A percentile compares a stretch with the other conserved stretches of the same genome.
Conservation (phyloP, 805 yeast genomes). For the Saccharomycopsis capsularis region DNA sequence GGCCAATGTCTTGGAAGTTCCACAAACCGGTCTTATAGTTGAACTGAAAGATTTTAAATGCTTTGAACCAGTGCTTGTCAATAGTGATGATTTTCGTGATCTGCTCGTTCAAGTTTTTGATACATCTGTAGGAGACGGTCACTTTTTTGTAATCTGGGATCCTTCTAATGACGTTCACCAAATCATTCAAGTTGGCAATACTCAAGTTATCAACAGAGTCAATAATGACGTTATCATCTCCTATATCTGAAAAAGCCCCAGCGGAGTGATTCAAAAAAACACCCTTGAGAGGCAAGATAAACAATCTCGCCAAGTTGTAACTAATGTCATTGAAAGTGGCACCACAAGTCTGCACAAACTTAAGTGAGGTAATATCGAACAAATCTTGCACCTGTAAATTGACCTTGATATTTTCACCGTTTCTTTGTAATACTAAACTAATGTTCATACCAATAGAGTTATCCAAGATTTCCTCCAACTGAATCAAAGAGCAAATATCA, state of each 20-base stretch:
- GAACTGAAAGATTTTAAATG: conserved; percentile 21
- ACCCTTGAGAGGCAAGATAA: conserved; percentile 21
- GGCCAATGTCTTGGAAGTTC: conserved; percentile 22
- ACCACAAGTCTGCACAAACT: conserved; percentile 21
- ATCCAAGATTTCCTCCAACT: conserved; percentile 22
- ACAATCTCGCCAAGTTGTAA: conserved; percentile 22
- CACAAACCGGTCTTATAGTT: conserved; percentile 22
- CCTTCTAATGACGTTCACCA: conserved; percentile 20
- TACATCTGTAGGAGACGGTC: conserved; percentile 20
- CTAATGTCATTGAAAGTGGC: conserved; percentile 22
- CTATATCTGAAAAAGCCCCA: conserved; percentile 22
- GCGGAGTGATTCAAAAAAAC: conserved; percentile 20
- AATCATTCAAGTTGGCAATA: conserved; percentile 20
- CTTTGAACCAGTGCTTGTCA: conserved; percentile 23
- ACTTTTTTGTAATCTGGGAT: conserved; percentile 22
- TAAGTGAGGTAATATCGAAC: conserved; percentile 20
- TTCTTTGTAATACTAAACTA: conserved; percentile 21
- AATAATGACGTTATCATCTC: conserved; percentile 21
- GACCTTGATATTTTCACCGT: conserved; percentile 22
- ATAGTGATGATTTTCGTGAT: conserved; percentile 21
- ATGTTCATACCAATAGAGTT: conserved; percentile 18
- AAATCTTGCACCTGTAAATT: conserved; percentile 21
- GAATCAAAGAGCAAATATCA: conserved; percentile 23
- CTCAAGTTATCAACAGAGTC: conserved; percentile 19
- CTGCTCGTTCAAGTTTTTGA: conserved; percentile 22